Evolutionary conservation across 2,329 filamentous ascomycete species (phyloP).

Genomic region (Phaeosphaeriaceae sp.): DNA sequence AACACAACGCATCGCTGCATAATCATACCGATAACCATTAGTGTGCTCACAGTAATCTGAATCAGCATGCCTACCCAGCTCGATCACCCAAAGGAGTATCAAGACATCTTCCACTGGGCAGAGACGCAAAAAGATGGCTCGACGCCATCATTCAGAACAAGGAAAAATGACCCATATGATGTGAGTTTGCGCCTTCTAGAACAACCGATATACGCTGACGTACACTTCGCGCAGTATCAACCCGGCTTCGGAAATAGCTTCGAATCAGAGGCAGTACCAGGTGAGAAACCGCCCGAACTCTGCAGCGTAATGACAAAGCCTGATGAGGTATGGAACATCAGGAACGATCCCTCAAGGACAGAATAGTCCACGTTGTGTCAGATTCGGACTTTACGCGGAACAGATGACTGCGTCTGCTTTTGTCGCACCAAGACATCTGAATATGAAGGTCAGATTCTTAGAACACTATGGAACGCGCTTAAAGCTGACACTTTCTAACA

Average conservation of each 20-base stretch:
- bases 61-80: slow-evolving; percentile 31
- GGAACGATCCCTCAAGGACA: slow-evolving; percentile 56
- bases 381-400: slow-evolving; percentile 47
- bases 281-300: slow-evolving; percentile 17
- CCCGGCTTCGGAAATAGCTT: slow-evolving; percentile 62
- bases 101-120: slow-evolving; percentile 58
- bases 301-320: slow-evolving; percentile 2
- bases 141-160: slow-evolving; percentile 61
- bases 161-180: slow-evolving; percentile 62
- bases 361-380: slow-evolving; percentile 48
- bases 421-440: slow-evolving; percentile 44
- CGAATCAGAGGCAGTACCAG: slow-evolving; percentile 55
- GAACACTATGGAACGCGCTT: no score
- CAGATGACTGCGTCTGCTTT: slow-evolving; percentile 47
- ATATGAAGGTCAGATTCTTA: slow-evolving; percentile 37
- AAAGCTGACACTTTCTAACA: slow-evolving; percentile 10
- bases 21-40: not conserved
- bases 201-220: slow-evolving; percentile 11
- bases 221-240: slow-evolving; percentile 54
- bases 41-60: not conserved
- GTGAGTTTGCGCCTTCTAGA: slow-evolving; percentile 34
- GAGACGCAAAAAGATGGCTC: slow-evolving; percentile 65
- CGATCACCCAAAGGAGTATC: slow-evolving; percentile 47
- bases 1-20: no score
- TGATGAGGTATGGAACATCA: slow-evolving; percentile 12